Evolutionary conservation across 352 stramenopile species (phyloP), one percentile per base, ranked within the genome.

Genomic region (Pythium myriotylum): DNA sequence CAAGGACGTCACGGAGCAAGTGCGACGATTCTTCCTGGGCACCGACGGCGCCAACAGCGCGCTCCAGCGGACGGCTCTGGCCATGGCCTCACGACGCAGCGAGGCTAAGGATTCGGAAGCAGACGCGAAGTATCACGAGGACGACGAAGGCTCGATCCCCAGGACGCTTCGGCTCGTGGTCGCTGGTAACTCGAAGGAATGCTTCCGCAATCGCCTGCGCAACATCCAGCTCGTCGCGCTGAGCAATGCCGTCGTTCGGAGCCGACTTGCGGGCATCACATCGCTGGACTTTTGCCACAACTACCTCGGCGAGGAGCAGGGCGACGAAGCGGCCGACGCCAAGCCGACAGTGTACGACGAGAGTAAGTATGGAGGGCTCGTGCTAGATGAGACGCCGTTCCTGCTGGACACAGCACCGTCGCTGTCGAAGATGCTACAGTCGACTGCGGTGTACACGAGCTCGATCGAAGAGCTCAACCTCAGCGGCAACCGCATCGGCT

Each of bases 211-310:
- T 32, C 73, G 79, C 47, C 55, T 89, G 39, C 81, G 81, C 50
- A 90, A 90, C 55, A 86, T 88, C 50, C 78, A 90, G 27, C 59
- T 90, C 19, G 68, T 86, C 16, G 78, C 81, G 50, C 73, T 90
- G 39, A 63, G 66, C 7, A 67, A 70, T 26, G 74, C 81, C 0
- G 32, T 90, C 26, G 63, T 85, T 57, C 84, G 81, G 59, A 84
- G 67, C 64, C 69, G 70, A 14, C 55, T 88, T 0, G 37, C 67
- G 26, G 75, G 73, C 20, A 70, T 90, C 24, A 49, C 66, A 19
- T 69, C 63, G 14, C 45, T 90, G 19, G 75, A 90, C 50, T 59
- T 88, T 22, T 61, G 67, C 27, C 82, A 73, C 69, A 90, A 90
- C 47, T 64, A 81, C 45, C 54, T 90, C 8, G 81, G 81, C 6